Percentiles rank a stretch among this genome's conserved stretches.
Conservation (phyloP, 192 early-diverging fungal genomes). For the Coemansia sp. region DNA sequence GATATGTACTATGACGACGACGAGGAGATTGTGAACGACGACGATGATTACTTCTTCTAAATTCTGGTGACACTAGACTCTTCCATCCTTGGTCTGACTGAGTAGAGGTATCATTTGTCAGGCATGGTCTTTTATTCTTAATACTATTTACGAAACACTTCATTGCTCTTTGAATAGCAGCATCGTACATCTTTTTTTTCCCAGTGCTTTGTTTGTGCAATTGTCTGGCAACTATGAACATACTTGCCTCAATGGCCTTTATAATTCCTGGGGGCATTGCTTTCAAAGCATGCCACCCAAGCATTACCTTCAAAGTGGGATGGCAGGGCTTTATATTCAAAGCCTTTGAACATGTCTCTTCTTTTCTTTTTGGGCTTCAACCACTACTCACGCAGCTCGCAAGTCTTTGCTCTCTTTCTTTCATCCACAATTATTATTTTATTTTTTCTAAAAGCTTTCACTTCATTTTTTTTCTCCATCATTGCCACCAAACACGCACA, state of each 20-base stretch:
- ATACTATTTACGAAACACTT: background rate
- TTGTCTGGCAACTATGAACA: background rate
- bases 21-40: conserved; percentile 20
- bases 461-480: background rate
- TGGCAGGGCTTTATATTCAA: background rate
- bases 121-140: background rate
- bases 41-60: conserved; percentile 30
- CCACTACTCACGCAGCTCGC: background rate
- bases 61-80: background rate
- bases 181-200: background rate
- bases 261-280: background rate
- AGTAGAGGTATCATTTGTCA: background rate
- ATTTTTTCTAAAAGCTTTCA: conserved; percentile 6
- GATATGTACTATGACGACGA: conserved; percentile 64
- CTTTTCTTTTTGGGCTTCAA: background rate
- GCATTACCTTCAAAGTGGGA: background rate
- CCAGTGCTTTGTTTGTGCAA: background rate
- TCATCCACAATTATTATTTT: conserved; percentile 1
- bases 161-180: background rate
- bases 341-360: background rate
- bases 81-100: background rate
- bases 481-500: background rate
- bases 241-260: background rate
- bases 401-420: background rate
- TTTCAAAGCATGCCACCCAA: background rate